A percentile compares a stretch with the other conserved stretches of the same genome.
Evolutionary conservation across 179 eudicot genomes (phyloP).

Genomic region (Beta macrorhiza): DNA sequence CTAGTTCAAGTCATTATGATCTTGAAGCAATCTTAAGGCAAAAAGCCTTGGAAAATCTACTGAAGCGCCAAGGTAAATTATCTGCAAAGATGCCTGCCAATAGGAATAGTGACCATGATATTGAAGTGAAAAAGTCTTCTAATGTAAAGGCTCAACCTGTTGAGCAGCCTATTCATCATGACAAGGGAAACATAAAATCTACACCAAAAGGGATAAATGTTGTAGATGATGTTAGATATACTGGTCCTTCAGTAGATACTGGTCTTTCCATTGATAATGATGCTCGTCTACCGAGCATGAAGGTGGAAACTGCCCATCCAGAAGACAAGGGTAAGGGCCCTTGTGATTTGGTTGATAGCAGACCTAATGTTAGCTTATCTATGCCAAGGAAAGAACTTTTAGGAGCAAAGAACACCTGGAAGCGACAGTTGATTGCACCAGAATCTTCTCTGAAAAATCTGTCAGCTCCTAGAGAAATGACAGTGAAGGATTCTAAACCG

Average conservation of each 20-base stretch:
- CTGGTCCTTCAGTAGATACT: slow-evolving; percentile 20
- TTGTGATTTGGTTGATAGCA: slow-evolving; percentile 23
- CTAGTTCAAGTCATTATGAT: slow-evolving; percentile 40
- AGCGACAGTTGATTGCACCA: slow-evolving; percentile 23
- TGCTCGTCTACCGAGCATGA: slow-evolving; percentile 17
- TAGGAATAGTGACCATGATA: slow-evolving; percentile 23
- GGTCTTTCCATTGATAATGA: slow-evolving; percentile 14
- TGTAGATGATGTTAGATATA: slow-evolving; percentile 20
- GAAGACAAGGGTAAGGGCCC: slow-evolving; percentile 32
- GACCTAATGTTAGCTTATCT: slow-evolving; percentile 28
- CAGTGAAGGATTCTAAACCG: slow-evolving; percentile 5
- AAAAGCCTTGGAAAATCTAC: slow-evolving; percentile 84
- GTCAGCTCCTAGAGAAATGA: slow-evolving; percentile 6
- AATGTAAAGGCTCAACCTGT: slow-evolving; percentile 19
- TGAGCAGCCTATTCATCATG: slow-evolving; percentile 14
- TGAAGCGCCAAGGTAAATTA: slow-evolving; percentile 47
- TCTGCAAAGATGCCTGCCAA: slow-evolving; percentile 30
- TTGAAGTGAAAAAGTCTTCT: slow-evolving; percentile 29
- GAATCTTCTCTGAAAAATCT: slow-evolving; percentile 17
- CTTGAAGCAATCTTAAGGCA: slow-evolving; percentile 67
- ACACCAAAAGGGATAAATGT: slow-evolving; percentile 22
- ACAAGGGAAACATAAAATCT: slow-evolving; percentile 20
- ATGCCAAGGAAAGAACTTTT: slow-evolving; percentile 25
- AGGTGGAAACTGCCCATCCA: slow-evolving; percentile 15
- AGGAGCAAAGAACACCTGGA: slow-evolving; percentile 30